Percentiles rank a stretch among this genome's conserved stretches.
phyloP scores from a whole-genome alignment of 352 stramenopile genomes.

The Pythium guiyangense region DNA sequence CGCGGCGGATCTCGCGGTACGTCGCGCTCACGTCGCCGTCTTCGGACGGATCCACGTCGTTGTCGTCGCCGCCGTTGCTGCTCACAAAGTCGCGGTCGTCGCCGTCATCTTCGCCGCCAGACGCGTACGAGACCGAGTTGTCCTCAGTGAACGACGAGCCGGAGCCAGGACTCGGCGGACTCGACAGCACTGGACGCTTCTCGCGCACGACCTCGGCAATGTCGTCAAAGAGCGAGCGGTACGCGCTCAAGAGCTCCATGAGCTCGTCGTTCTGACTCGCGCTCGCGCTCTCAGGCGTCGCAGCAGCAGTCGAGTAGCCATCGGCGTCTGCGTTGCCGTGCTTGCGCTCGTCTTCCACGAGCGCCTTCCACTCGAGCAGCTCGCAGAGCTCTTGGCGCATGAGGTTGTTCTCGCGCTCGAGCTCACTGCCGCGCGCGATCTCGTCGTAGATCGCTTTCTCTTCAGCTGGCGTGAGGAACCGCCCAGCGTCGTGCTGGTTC shows the following conservation, averaged over 20 bases:
- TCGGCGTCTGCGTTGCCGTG: conserved; percentile 24
- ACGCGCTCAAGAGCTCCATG: conserved; percentile 59
- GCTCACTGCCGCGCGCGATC: conserved; percentile 30
- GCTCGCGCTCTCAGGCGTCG: conserved; percentile 3
- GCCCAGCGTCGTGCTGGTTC: conserved; percentile 26
- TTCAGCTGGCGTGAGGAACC: conserved; percentile 12
- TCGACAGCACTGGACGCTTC: conserved; percentile 42
- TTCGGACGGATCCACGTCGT: conserved; percentile 29
- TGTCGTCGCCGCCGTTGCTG: conserved; percentile 29
- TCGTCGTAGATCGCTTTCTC: conserved; percentile 49
- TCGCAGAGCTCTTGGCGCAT: conserved; percentile 66
- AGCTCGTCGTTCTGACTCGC: conserved; percentile 36
- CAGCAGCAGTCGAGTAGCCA: conserved; percentile 7
- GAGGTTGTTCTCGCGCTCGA: conserved; percentile 65
- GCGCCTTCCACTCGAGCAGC: conserved; percentile 69
- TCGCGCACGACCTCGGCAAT: conserved; percentile 49
- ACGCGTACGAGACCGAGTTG: conserved; percentile 58
- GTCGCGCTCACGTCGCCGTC: conserved; percentile 29
- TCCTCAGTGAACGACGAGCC: conserved; percentile 66
- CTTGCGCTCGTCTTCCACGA: conserved; percentile 43
- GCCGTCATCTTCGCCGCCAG: conserved; percentile 24
- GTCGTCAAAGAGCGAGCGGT: conserved; percentile 62
- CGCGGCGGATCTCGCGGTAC: conserved; percentile 57
- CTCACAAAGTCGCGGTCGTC: conserved; percentile 22
- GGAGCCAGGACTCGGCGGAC: conserved; percentile 43